A percentile compares a stretch with the other conserved stretches of the same genome.
Evolutionary conservation across 2,329 filamentous ascomycete genomes (phyloP).

Genomic region (Hymenotorrendiella dingleyae): DNA sequence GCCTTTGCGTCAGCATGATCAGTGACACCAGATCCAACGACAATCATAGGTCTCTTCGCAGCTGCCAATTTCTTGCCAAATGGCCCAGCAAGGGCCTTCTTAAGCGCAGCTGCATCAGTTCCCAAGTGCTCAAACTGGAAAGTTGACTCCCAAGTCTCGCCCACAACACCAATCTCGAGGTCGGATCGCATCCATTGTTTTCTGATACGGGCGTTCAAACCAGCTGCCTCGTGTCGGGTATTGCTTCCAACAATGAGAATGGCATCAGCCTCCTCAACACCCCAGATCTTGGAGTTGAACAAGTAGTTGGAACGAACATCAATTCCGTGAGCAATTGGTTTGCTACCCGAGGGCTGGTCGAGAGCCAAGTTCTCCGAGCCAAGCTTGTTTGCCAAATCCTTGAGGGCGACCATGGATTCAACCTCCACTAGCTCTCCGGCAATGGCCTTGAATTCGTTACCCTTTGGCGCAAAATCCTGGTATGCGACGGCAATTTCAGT

Average conservation of each 20-base stretch:
- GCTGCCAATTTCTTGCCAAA: conserved; percentile 89
- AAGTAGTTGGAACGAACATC: conserved; percentile 92
- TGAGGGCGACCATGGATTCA: conserved; percentile 91
- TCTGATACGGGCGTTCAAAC: conserved; percentile 90
- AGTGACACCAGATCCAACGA: conserved; percentile 85
- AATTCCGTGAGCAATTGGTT: conserved; percentile 84
- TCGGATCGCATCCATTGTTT: conserved; percentile 98
- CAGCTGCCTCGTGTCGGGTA: conserved; percentile 88
- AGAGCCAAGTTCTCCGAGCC: conserved; percentile 93
- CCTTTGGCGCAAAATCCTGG: conserved; percentile 72
- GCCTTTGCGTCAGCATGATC: conserved; percentile 89
- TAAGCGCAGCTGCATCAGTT: conserved; percentile 69
- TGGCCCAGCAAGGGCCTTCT: conserved; percentile 74
- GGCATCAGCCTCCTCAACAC: conserved; percentile 87
- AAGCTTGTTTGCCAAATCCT: conserved; percentile 94
- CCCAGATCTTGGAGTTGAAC: conserved; percentile 93
- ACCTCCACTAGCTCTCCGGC: conserved; percentile 88
- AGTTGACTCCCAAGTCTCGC: conserved; percentile 85
- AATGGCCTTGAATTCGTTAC: conserved; percentile 92
- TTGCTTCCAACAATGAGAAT: conserved; percentile 94
- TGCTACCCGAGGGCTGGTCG: conserved; percentile 78
- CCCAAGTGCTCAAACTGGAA: conserved; percentile 95
- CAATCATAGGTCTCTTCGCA: conserved; percentile 92
- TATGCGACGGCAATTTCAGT: conserved; percentile 79
- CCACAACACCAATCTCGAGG: conserved; percentile 85